Conservation (phyloP, 306 rosid species). For the Pyrus pyrifolia region DNA sequence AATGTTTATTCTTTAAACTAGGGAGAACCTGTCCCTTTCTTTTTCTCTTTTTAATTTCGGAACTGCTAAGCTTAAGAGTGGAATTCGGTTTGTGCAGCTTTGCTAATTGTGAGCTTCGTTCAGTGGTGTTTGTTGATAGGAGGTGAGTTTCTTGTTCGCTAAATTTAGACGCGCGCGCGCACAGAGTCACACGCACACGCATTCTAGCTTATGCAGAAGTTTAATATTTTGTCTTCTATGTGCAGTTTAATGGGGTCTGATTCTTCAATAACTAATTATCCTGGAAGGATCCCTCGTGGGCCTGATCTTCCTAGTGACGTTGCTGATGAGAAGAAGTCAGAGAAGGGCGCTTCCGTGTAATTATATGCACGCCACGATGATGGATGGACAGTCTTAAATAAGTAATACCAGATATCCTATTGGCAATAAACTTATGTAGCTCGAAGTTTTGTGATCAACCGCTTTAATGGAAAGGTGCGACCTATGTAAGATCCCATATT, state of each 20-base stretch:
- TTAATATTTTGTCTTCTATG: not conserved
- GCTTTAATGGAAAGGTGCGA: too few species aligned
- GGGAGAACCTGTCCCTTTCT: not conserved
- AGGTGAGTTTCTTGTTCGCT: slow-evolving; percentile 42
- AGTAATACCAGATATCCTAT: not conserved
- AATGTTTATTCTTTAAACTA: not conserved
- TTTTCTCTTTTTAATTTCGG: too few species aligned
- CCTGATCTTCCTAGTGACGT: slow-evolving; percentile 74
- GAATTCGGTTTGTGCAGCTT: slow-evolving; percentile 47
- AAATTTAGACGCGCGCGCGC: not conserved
- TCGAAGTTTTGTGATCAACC: too few species aligned
- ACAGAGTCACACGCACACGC: too few species aligned
- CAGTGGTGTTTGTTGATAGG: slow-evolving; percentile 62
- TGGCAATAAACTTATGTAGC: too few species aligned
- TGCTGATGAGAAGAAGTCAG: slow-evolving; percentile 45
- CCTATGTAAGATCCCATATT: too few species aligned
- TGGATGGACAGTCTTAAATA: not conserved
- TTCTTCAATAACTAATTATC: slow-evolving; percentile 56
- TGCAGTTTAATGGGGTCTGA: slow-evolving; percentile 64
- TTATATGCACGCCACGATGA: not conserved
- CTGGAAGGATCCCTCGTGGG: slow-evolving; percentile 63
- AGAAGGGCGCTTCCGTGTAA: slow-evolving; percentile 22
- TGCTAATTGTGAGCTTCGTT: slow-evolving; percentile 86
- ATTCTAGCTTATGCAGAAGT: not conserved
- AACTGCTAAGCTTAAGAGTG: slow-evolving; percentile 5